Conservation (phyloP, 2,329 filamentous ascomycete species). For the Lachnellula hyalina region DNA sequence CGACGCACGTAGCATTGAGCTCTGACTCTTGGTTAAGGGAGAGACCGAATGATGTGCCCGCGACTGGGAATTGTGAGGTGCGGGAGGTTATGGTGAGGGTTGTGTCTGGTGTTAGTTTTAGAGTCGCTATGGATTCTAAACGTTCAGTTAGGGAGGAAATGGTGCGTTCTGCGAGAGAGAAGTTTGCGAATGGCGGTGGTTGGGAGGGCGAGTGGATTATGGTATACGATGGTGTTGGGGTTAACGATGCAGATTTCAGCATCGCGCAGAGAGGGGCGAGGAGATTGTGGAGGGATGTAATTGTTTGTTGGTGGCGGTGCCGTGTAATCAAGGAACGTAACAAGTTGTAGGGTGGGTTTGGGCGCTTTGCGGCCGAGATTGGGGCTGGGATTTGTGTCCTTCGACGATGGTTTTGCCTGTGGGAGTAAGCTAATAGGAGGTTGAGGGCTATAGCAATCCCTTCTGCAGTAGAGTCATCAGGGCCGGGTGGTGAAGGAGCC, state of each 20-base stretch:
- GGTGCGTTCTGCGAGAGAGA: conserved; percentile 33
- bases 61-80: conserved; percentile 13
- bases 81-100: conserved; percentile 35
- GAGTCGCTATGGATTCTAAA: conserved; percentile 38
- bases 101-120: conserved; percentile 30
- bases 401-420: conserved; percentile 66
- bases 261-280: conserved; percentile 20
- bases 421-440: conserved; percentile 72
- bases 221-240: conserved; percentile 22
- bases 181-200: conserved; percentile 16
- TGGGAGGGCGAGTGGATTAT: conserved; percentile 18
- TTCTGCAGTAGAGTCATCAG: conserved; percentile 54
- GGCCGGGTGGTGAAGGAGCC: conserved; percentile 28
- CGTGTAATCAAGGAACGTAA: conserved; percentile 47
- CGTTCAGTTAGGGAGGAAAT: conserved; percentile 37
- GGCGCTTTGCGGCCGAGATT: conserved; percentile 41
- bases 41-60: conserved; percentile 11
- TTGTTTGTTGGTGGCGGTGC: conserved; percentile 24
- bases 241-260: conserved; percentile 21
- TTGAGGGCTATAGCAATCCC: conserved; percentile 62
- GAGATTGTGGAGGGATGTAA: conserved; percentile 18
- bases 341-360: conserved; percentile 48
- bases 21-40: conserved; percentile 15
- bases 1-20: conserved; percentile 12
- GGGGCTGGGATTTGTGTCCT: conserved; percentile 61